phyloP scores from a whole-genome alignment of 495 filamentous ascomycete genomes.

The Lophium mytilinum region DNA sequence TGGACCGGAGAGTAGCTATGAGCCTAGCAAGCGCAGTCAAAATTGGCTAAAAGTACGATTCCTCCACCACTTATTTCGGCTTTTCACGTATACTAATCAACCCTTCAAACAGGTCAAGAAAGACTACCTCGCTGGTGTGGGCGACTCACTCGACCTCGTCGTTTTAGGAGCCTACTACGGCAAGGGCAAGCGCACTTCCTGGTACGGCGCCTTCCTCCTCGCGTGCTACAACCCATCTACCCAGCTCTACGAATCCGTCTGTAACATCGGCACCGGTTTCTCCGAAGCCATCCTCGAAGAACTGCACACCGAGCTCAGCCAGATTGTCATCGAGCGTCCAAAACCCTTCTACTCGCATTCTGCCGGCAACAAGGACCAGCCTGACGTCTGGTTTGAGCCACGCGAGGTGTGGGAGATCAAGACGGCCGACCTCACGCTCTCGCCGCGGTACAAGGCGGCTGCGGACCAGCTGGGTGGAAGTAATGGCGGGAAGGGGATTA shows the following conservation, averaged over 20 bases:
- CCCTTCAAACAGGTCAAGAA: conserved; percentile 61
- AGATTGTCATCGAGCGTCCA: conserved; percentile 71
- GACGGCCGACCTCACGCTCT: conserved; percentile 88
- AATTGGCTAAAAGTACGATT: conserved; percentile 77
- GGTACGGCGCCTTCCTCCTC: conserved; percentile 90
- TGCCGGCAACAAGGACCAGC: conserved; percentile 76
- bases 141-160: conserved; percentile 93
- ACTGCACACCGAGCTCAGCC: conserved; percentile 61
- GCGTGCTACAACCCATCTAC: conserved; percentile 78
- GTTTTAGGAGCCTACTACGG: conserved; percentile 92
- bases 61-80: not conserved
- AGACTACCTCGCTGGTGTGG: conserved; percentile 86
- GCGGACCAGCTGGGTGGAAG: conserved; percentile 47
- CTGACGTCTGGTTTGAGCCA: conserved; percentile 97
- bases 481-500: conserved; percentile 74
- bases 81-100: not conserved
- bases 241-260: conserved; percentile 86
- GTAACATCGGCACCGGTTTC: conserved; percentile 98
- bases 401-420: conserved; percentile 95
- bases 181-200: conserved; percentile 86
- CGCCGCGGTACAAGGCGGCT: conserved; percentile 82
- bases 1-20: conserved; percentile 81
- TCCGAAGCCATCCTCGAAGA: conserved; percentile 79
- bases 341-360: conserved; percentile 94
- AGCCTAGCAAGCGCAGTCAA: conserved; percentile 87